phyloP scores from a whole-genome alignment of 2,329 filamentous ascomycete genomes.

The Akanthomyces muscarius region DNA sequence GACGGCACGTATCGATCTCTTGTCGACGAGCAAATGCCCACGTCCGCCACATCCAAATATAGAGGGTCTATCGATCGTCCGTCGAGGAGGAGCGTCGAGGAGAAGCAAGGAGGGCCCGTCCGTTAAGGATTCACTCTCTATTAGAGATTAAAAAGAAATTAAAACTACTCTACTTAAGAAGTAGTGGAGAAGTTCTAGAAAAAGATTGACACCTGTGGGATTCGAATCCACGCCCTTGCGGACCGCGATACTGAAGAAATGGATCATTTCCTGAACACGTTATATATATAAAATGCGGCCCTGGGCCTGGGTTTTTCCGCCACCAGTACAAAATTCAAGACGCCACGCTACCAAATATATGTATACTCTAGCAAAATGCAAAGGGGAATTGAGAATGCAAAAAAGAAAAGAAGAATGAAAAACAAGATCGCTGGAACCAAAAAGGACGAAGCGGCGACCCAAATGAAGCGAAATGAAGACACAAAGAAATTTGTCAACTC shows the following conservation, averaged over 20 bases:
- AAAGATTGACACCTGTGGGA: conserved; percentile 28
- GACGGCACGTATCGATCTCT: too few species aligned
- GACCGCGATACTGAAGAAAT: conserved; percentile 20
- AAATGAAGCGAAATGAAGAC: background rate
- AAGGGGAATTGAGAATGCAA: background rate
- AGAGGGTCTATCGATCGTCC: too few species aligned
- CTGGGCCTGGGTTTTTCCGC: too few species aligned
- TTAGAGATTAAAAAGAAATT: too few species aligned
- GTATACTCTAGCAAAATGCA: background rate
- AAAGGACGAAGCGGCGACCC: background rate
- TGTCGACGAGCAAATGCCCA: too few species aligned
- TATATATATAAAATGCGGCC: too few species aligned
- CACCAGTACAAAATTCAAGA: background rate
- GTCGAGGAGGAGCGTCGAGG: too few species aligned
- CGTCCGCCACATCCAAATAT: too few species aligned
- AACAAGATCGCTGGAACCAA: background rate
- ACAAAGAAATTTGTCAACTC: too few species aligned
- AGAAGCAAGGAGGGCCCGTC: too few species aligned
- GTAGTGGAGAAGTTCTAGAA: background rate
- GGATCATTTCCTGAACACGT: conserved; percentile 20
- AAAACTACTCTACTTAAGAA: too few species aligned
- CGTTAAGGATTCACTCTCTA: too few species aligned
- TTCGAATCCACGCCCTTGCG: conserved; percentile 28
- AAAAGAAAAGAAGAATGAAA: background rate
- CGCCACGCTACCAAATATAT: background rate